Base-by-base conservation (phyloP, 768 basidiomycete genomes). In the Amanita rubescens region DNA sequence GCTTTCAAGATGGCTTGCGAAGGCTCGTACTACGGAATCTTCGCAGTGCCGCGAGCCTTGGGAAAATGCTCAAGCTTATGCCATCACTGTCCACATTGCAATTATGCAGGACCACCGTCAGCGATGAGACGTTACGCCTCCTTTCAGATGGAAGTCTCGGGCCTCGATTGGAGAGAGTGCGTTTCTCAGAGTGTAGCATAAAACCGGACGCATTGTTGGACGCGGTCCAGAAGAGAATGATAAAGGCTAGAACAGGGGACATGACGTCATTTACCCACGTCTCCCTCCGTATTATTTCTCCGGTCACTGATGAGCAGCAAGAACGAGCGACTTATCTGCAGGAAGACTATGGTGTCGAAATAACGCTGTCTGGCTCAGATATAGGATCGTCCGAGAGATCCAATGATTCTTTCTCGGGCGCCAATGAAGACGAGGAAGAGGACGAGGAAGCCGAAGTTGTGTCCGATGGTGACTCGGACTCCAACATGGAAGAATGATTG, bases 341-440 rank as follows among this genome's bases (percentile, higher is more conserved):
- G 25, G 43, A 30, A 8, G 27, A 45, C 15, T 32, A 27, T 17
- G n/a, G 27, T 38, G 9, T 38, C 37, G 37, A 38, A 17, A 38
- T 38, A 38, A n/a, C n/a, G n/a, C n/a, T n/a, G n/a, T n/a, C n/a
- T n/a, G n/a, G n/a, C n/a, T n/a, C 27, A 30, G 27, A 30, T 30
- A 30, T 4, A 4, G 27, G 27, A 30, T 30, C n/a, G n/a, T n/a
- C n/a, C n/a, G 27, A 30, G 27, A 8, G 27, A 30, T 30, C 27
- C 27, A 30, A 30, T 30, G 27, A 8, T 30, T 3, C 8, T 30
- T 30, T 30, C 27, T 30, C 27, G 27, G 20, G 39, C 17, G 8
- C 20, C 5, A 14, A 37, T 69, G 7, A 71, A 66, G 35, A 63
- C 72, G 55, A 65, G 73, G 24, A 38, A 3, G 37, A 38, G n/a